Evolutionary conservation across 2,329 filamentous ascomycete genomes (phyloP).

Genomic region (Colletotrichum sp.): DNA sequence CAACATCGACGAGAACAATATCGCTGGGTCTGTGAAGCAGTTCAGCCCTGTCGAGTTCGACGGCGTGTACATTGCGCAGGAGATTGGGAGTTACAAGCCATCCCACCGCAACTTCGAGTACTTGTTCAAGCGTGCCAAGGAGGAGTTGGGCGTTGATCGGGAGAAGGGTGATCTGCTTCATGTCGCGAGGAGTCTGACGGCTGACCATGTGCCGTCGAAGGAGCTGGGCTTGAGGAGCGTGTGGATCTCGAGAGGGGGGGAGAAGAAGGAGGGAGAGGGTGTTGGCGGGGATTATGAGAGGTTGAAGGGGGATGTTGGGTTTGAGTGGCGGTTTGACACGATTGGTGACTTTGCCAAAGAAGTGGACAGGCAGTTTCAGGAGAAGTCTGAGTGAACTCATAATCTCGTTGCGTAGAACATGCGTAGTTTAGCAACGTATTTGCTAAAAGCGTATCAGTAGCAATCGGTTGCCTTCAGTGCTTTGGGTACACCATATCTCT

Average conservation of each 20-base stretch:
- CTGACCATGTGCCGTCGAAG: constrained; percentile 72
- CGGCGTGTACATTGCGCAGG: constrained; percentile 71
- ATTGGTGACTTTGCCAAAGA: constrained; percentile 66
- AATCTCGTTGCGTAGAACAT: rapidly evolving
- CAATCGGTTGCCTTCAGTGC: not conserved
- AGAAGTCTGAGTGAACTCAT: not conserved
- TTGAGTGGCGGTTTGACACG: constrained; percentile 63
- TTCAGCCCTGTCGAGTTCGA: constrained; percentile 62
- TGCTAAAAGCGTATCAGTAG: rapidly evolving
- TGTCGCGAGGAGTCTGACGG: constrained; percentile 70
- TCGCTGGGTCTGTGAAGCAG: constrained; percentile 24
- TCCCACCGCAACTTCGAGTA: constrained; percentile 68
- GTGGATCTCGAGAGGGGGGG: constrained; percentile 67
- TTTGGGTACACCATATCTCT: not conserved
- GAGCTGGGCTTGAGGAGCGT: constrained; percentile 63
- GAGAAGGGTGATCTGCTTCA: constrained; percentile 64
- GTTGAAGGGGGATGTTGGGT: constrained; percentile 48
- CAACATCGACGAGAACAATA: constrained; percentile 60
- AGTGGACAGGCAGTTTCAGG: constrained; percentile 40
- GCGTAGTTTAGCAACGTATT: not conserved
- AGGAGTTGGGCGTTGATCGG: constrained; percentile 56
- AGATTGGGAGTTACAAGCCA: constrained; percentile 77
- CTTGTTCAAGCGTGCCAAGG: constrained; percentile 58
- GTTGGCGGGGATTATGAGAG: constrained; percentile 38
- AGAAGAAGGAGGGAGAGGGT: constrained; percentile 47